These are phyloP conservation scores for Chalara sp. DNA, from an alignment of 2,329 filamentous ascomycete species.

Conservation along the genomic window DNA sequence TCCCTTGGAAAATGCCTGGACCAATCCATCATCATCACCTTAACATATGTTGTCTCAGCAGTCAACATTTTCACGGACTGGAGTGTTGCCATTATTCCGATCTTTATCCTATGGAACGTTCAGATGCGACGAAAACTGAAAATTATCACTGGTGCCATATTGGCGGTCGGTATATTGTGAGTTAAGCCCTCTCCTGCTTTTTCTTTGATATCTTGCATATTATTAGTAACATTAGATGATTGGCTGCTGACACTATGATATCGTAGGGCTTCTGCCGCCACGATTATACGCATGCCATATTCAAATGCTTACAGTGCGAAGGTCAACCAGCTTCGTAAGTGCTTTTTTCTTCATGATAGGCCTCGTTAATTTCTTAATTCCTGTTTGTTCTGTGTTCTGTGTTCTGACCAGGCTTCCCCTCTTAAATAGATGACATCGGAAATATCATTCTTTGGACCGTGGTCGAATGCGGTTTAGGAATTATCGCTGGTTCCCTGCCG, in stretches of 20 bases:
- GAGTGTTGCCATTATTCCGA: not conserved
- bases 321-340: too few relatives aligned
- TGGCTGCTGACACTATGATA: too few relatives aligned
- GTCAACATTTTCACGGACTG: not conserved
- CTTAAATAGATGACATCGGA: not conserved
- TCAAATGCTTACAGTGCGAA: too few relatives aligned
- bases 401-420: not conserved
- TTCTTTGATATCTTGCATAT: too few relatives aligned
- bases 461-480: not conserved
- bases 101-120: conserved; percentile 1
- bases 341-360: too few relatives aligned
- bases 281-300: too few relatives aligned
- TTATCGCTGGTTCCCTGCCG: not conserved
- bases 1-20: not conserved
- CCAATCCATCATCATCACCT: not conserved
- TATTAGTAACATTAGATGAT: too few relatives aligned
- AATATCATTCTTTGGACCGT: not conserved
- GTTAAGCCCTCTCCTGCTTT: too few relatives aligned
- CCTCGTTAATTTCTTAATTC: too few relatives aligned
- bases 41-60: conserved; percentile 1
- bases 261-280: too few relatives aligned
- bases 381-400: not conserved
- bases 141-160: not conserved
- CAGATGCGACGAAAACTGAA: conserved; percentile 1
- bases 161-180: too few relatives aligned